Evolutionary conservation across 768 basidiomycete species (phyloP).

Genomic region (Termitomyces titanicus): DNA sequence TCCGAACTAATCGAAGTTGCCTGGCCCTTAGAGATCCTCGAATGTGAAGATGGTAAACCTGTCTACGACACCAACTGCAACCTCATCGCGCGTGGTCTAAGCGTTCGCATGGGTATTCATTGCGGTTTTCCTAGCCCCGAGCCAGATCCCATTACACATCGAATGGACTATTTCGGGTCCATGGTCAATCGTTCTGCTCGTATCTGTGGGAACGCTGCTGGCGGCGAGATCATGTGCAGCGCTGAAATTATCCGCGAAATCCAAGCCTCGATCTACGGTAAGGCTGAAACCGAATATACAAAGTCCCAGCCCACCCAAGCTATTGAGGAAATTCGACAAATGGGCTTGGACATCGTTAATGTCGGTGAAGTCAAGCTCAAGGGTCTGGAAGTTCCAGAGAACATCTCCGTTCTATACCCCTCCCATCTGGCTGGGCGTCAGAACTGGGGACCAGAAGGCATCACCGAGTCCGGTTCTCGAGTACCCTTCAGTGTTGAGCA

Average conservation of each 20-base stretch:
- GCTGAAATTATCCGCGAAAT: constrained; percentile 85
- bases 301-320: constrained; percentile 52
- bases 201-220: constrained; percentile 76
- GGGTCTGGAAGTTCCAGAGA: constrained; percentile 89
- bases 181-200: constrained; percentile 94
- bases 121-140: constrained; percentile 89
- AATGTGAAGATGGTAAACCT: constrained; percentile 87
- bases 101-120: constrained; percentile 97
- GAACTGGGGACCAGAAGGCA: constrained; percentile 33
- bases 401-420: constrained; percentile 83
- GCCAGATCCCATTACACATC: constrained; percentile 82
- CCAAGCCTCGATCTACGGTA: constrained; percentile 55
- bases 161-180: constrained; percentile 98
- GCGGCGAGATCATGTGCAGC: constrained; percentile 93
- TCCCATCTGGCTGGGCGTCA: constrained; percentile 67
- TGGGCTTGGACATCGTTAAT: constrained; percentile 67
- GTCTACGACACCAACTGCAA: constrained; percentile 62
- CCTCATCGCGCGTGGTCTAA: constrained; percentile 81
- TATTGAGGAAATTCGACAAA: constrained; percentile 69
- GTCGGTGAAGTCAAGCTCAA: constrained; percentile 92
- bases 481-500: constrained; percentile 72
- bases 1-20: constrained; percentile 71
- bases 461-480: constrained; percentile 40
- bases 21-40: constrained; percentile 94
- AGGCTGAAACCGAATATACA: constrained; percentile 59